Evolutionary conservation across 306 rosid genomes (phyloP), one percentile per base, ranked within the genome.

Genomic region (Vigna radiata): DNA sequence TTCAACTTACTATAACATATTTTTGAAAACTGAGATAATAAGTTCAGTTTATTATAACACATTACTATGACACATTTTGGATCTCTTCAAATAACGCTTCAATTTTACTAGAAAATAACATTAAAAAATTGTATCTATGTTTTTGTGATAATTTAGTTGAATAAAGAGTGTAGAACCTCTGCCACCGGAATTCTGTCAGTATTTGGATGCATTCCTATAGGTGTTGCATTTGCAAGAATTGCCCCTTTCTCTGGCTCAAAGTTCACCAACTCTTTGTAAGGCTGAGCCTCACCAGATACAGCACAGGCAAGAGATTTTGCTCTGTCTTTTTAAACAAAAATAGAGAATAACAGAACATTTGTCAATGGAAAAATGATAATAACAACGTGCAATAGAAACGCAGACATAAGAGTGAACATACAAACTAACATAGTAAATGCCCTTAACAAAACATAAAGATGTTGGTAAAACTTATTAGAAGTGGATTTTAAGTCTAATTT

Each of bases 141-240:
- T 18, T 33, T 8, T 54, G 60, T 8, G 41, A 4, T 50, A 2
- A 15, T 14, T 68, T 27, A 13, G 10, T 18, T 21, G 17, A 18
- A 17, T 33, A 12, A 70, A 69, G 75, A 33, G 15, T 48, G 46
- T 47, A 52, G 29, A 43, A 86, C 85, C 87, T 86, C 85, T 5
- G 85, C 59, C 18, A 86, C 84, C 33, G 89, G 82, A 78, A 86
- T 83, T 25, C 87, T 73, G 17, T 81, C 84, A 23, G 82, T 83
- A 31, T 70, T 83, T 43, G 89, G 89, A 21, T 83, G 85, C 89
- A 86, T 86, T 63, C 87, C 87, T 55, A 86, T n/a, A 16, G 85
- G 87, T 41, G 89, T 83, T 53, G 89, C 89, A 80, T 86, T 86
- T 64, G 89, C 87, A 73, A 83, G 87, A 54, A 86, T 69, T 41